phyloP scores from a whole-genome alignment of 306 rosid genomes.

The Glycine soja region DNA sequence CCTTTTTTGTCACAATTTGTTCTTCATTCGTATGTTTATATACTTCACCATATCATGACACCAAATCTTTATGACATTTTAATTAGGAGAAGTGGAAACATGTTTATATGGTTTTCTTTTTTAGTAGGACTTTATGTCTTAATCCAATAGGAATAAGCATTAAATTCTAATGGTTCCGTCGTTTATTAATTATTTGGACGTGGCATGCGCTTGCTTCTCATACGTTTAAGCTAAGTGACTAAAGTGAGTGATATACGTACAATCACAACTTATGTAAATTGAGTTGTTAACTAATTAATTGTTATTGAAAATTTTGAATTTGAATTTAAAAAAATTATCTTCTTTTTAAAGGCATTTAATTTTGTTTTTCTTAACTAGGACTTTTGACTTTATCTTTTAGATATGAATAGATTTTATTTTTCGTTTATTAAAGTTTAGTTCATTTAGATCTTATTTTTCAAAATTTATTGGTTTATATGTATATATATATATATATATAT shows the following conservation, averaged over 20 bases:
- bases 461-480: too few relatives aligned
- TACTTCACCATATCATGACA: slow-evolving; percentile 1
- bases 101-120: slow-evolving; percentile 8
- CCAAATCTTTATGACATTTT: slow-evolving; percentile 18
- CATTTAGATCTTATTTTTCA: not conserved
- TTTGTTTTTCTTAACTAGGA: not conserved
- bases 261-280: not conserved
- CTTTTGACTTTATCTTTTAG: not conserved
- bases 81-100: slow-evolving; percentile 43
- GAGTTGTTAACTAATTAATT: not conserved
- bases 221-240: not conserved
- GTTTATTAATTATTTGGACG: slow-evolving; percentile 11
- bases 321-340: not conserved
- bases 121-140: not conserved
- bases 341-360: too few relatives aligned
- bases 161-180: slow-evolving; percentile 16
- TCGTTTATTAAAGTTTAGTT: not conserved
- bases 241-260: not conserved
- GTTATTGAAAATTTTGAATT: not conserved
- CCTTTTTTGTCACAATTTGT: slow-evolving; percentile 26
- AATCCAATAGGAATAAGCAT: slow-evolving; percentile 25
- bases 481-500: too few relatives aligned
- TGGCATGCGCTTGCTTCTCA: not conserved
- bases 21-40: slow-evolving; percentile 1
- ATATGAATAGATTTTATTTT: not conserved